Base-by-base conservation (phyloP, 2,329 filamentous ascomycete genomes). In the Tothia fuscella region DNA sequence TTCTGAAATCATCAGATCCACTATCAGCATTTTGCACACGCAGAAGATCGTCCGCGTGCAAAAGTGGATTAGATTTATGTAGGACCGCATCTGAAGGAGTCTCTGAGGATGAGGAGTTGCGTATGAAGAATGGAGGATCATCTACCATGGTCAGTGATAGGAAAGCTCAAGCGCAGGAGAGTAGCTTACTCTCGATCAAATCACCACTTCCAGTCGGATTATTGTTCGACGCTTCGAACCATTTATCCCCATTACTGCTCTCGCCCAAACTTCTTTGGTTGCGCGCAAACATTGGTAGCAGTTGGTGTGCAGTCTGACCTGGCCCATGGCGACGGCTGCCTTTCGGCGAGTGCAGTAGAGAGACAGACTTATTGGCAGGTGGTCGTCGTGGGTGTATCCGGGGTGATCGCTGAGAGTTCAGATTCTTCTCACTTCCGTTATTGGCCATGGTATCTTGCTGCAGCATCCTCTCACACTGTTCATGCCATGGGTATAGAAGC, bases 1-100 rank as follows among this genome's bases (percentile, higher is more conserved):
- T 81, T 35, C 85, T 71, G 46, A 78, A 88, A 43, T 88, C 84
- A 43, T 83, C 82, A 21, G 74, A 76, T n/a, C n/a, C n/a, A 38
- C 78, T 80, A 53, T 75, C 83, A 22, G 64, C 66, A 34, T 24
- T 32, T 51, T 56, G 7, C n/a, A n/a, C n/a, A n/a, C n/a, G n/a
- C n/a, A 58, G 29, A 10, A 29, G 9, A 51, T 53, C 51, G 50
- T 17, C 55, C 55, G 14, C 48, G 10, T 30, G n/a, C n/a, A n/a
- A n/a, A n/a, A n/a, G n/a, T 35, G 36, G 40, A 24, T 32, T 26
- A 25, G 17, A 32, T 21, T 14, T 22, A 14, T 9, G 37, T 22
- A 44, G 39, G n/a, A 45, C 46, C 20, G 37, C 26, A n/a, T 57
- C 61, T 2, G 63, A 64, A 2, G 65, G 63, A 1, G 62, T 64